Percentiles rank a stretch among this genome's conserved stretches.
phyloP scores from a whole-genome alignment of 805 yeast species.

The Kuraishia borneana region DNA sequence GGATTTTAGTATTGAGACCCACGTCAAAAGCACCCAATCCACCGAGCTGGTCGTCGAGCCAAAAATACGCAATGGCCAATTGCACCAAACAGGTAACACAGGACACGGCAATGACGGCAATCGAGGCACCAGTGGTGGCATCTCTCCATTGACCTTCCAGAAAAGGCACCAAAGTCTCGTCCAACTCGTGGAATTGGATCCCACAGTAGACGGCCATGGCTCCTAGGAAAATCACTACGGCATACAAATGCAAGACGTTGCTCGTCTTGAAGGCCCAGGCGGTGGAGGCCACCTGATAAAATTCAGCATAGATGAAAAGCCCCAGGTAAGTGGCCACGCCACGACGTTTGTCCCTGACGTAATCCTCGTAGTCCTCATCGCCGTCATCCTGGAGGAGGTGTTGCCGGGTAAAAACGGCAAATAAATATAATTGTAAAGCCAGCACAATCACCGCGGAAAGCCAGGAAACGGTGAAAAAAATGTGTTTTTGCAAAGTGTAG shows the following conservation, averaged over 20 bases:
- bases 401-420: slow-evolving; percentile 25
- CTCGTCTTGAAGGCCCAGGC: slow-evolving; percentile 22
- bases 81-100: slow-evolving; percentile 23
- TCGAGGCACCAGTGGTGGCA: slow-evolving; percentile 24
- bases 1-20: slow-evolving; percentile 23
- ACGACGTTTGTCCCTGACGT: slow-evolving; percentile 9
- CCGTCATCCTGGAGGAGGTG: slow-evolving; percentile 11
- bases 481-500: not conserved
- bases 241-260: slow-evolving; percentile 24
- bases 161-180: slow-evolving; percentile 10
- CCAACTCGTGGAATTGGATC: slow-evolving; percentile 27
- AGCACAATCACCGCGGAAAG: slow-evolving; percentile 22
- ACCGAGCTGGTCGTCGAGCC: slow-evolving; percentile 18
- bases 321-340: slow-evolving; percentile 25
- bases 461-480: slow-evolving; percentile 19
- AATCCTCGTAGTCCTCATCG: slow-evolving; percentile 10
- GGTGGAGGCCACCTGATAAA: slow-evolving; percentile 27
- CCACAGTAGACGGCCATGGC: slow-evolving; percentile 35
- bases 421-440: slow-evolving; percentile 26
- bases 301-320: slow-evolving; percentile 29
- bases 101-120: slow-evolving; percentile 24
- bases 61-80: slow-evolving; percentile 13
- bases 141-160: slow-evolving; percentile 15
- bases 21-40: slow-evolving; percentile 26
- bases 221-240: slow-evolving; percentile 23